phyloP scores from a whole-genome alignment of 768 basidiomycete genomes.

The Psilocybe azurescens region DNA sequence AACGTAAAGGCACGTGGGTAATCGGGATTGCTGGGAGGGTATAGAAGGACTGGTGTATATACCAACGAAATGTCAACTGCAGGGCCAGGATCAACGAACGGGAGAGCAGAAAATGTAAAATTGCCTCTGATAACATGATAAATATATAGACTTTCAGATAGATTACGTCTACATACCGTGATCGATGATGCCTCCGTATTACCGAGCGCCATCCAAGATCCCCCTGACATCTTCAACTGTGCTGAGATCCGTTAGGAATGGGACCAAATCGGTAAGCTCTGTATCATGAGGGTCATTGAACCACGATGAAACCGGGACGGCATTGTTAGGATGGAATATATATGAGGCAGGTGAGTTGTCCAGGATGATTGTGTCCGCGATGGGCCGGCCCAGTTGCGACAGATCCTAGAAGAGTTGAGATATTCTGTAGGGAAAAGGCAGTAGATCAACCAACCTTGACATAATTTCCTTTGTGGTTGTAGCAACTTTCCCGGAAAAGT shows the following conservation, averaged over 20 bases:
- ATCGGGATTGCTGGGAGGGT: conserved; percentile 20
- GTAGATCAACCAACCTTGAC: conserved; percentile 75
- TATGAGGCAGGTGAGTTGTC: conserved; percentile 99
- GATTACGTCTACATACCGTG: conserved; percentile 1
- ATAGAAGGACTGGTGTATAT: conserved; percentile 22
- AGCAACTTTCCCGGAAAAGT: conserved; percentile 97
- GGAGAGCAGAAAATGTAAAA: not conserved
- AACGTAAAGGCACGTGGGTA: conserved; percentile 10
- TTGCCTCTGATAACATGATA: not conserved
- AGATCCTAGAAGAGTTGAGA: conserved; percentile 71
- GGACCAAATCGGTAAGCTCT: conserved; percentile 93
- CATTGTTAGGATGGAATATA: conserved; percentile 99
- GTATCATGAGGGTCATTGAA: conserved; percentile 99
- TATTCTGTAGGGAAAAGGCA: not conserved
- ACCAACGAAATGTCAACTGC: conserved; percentile 14
- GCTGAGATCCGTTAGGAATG: conserved; percentile 89
- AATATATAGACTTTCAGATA: not conserved
- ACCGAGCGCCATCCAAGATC: conserved; percentile 86
- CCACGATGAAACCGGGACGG: conserved; percentile 99
- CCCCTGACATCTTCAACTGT: conserved; percentile 90
- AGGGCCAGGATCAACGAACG: conserved; percentile 3
- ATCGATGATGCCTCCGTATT: conserved; percentile 18
- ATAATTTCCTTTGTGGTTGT: conserved; percentile 98
- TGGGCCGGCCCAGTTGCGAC: conserved; percentile 94
- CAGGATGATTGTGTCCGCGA: conserved; percentile 94